Evolutionary conservation across 768 basidiomycete genomes (phyloP).

Genomic region (Amyloporia xantha): DNA sequence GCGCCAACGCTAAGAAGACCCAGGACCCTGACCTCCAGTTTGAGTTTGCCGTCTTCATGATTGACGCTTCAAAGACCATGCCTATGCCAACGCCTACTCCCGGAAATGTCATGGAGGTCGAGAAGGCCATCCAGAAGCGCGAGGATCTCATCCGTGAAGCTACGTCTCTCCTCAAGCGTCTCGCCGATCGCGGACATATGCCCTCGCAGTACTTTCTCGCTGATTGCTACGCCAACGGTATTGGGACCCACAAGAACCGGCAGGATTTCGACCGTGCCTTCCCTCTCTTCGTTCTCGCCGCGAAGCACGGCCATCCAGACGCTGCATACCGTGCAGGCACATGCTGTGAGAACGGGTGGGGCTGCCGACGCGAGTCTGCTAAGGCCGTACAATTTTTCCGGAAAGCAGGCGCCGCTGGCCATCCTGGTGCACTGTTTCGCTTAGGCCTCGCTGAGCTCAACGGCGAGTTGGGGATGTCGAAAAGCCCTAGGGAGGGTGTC

Average conservation of each 20-base stretch:
- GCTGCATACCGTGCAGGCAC: constrained; percentile 94
- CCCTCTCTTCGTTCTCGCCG: constrained; percentile 91
- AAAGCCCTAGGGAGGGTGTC: constrained; percentile 91
- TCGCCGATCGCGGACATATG: constrained; percentile 91
- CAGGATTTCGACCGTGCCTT: constrained; percentile 98
- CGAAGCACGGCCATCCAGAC: constrained; percentile 95
- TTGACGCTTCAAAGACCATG: constrained; percentile 91
- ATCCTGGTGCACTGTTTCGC: constrained; percentile 95
- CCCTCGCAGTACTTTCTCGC: constrained; percentile 96
- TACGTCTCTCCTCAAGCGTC: constrained; percentile 75
- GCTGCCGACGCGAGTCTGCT: constrained; percentile 84
- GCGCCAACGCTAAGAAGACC: constrained; percentile 96
- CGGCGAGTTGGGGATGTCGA: constrained; percentile 82
- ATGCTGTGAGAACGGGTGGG: constrained; percentile 99
- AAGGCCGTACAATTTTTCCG: constrained; percentile 92
- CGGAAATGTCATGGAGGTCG: constrained; percentile 74
- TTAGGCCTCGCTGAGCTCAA: constrained; percentile 95
- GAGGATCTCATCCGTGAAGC: constrained; percentile 91
- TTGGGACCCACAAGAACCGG: constrained; percentile 80
- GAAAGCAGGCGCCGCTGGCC: constrained; percentile 85
- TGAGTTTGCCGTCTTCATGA: constrained; percentile 98
- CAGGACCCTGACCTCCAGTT: constrained; percentile 97
- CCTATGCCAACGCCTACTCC: constrained; percentile 65
- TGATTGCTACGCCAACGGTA: constrained; percentile 98
- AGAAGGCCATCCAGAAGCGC: constrained; percentile 72